Evolutionary conservation across 345 rosid genomes (phyloP).

Genomic region (Populus pruinosa): DNA sequence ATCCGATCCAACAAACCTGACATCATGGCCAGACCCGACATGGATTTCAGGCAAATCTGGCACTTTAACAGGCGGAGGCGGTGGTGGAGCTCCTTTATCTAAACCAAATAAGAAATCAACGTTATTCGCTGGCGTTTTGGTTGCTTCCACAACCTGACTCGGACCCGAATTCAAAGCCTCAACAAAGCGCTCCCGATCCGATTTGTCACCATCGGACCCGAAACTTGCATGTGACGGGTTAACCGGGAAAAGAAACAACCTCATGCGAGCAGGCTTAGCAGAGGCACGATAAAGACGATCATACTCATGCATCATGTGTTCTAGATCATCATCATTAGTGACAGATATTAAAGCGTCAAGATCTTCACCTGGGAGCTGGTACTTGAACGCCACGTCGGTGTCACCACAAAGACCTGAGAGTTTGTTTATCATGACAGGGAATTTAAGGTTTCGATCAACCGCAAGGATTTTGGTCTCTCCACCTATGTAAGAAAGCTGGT

Average conservation of each 20-base stretch:
- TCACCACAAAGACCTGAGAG: conserved; percentile 56
- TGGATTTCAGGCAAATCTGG: conserved; percentile 24
- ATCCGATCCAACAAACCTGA: conserved; percentile 43
- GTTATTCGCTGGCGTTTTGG: conserved; percentile 29
- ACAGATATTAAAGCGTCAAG: conserved; percentile 95
- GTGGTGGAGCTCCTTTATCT: conserved; percentile 42
- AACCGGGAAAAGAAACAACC: conserved; percentile 68
- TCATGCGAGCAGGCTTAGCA: conserved; percentile 81
- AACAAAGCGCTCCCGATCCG: conserved; percentile 77
- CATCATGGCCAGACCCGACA: conserved; percentile 28
- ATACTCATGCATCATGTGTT: conserved; percentile 91
- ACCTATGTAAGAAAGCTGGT: conserved; percentile 74
- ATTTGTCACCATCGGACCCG: conserved; percentile 52
- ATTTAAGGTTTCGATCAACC: conserved; percentile 63
- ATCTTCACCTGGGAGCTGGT: conserved; percentile 94
- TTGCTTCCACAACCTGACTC: conserved; percentile 26
- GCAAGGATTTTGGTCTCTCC: conserved; percentile 92
- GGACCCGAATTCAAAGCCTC: conserved; percentile 63
- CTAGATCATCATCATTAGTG: conserved; percentile 88
- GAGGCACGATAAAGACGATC: conserved; percentile 69
- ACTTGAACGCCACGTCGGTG: conserved; percentile 62
- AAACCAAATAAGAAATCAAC: conserved; percentile 79
- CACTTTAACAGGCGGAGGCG: conserved; percentile 28
- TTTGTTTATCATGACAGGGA: conserved; percentile 53
- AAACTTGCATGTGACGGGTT: conserved; percentile 34